Evolutionary conservation across 78 protist genomes (phyloP).

Genomic region (Anaeramoeba flamelloides): DNA sequence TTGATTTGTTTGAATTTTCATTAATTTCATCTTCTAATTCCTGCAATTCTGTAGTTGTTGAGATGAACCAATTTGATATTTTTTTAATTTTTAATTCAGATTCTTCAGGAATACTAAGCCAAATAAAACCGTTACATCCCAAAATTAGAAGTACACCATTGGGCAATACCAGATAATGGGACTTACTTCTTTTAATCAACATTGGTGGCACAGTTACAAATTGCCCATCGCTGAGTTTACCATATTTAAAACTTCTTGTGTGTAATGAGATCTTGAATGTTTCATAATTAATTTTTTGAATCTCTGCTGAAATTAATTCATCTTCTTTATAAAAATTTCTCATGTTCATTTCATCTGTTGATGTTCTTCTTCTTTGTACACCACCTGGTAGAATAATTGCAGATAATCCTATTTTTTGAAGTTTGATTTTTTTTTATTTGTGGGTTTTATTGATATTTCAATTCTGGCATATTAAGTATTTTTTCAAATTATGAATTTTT

Average conservation of each 20-base stretch:
- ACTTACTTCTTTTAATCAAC: conserved; percentile 37
- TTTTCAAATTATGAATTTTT: no score
- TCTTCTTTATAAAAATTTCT: conserved; percentile 48
- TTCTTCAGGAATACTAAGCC: conserved; percentile 21
- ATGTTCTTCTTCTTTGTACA: conserved; percentile 44
- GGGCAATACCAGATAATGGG: conserved; percentile 33
- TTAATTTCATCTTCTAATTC: no score
- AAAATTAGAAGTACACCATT: conserved; percentile 56
- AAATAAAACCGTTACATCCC: conserved; percentile 61
- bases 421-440: no score
- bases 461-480: no score
- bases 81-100: no score
- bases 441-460: no score
- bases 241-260: conserved; percentile 49
- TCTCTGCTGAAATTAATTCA: conserved; percentile 63
- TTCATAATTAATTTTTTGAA: conserved; percentile 26
- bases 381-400: conserved; percentile 71
- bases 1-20: no score
- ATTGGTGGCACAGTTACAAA: conserved; percentile 36
- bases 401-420: no score
- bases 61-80: no score
- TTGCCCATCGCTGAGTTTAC: conserved; percentile 27
- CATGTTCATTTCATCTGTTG: conserved; percentile 60
- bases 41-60: no score
- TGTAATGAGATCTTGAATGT: conserved; percentile 54